These are phyloP conservation scores for Ophiostoma angusticollis DNA, from an alignment of 2,329 filamentous ascomycete genomes.

Conservation along the genomic window DNA sequence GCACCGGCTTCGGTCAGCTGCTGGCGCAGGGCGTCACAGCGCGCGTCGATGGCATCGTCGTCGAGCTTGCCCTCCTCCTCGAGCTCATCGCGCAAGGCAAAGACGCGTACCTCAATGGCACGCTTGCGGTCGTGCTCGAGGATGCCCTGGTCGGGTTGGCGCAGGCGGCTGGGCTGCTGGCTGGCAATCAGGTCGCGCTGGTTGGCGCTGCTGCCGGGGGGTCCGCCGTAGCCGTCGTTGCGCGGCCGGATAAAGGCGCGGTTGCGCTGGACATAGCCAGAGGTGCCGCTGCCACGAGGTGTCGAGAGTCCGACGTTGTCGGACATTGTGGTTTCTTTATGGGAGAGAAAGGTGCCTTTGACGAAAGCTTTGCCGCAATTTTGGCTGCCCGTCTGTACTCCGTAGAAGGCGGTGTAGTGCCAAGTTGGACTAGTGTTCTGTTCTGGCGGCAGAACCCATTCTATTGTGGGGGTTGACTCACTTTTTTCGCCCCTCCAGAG, in stretches of 20 bases:
- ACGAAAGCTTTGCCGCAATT: neutral
- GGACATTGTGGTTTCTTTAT: slow-evolving; percentile 48
- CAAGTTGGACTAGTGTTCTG: slow-evolving; percentile 6
- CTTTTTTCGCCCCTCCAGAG: slow-evolving; percentile 9
- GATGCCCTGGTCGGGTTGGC: slow-evolving; percentile 83
- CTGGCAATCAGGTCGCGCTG: slow-evolving; percentile 67
- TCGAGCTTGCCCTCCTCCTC: slow-evolving; percentile 78
- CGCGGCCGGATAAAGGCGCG: slow-evolving; percentile 76
- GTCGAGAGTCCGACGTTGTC: slow-evolving; percentile 95
- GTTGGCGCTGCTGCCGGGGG: slow-evolving; percentile 52
- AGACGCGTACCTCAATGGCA: slow-evolving; percentile 83
- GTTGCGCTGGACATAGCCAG: slow-evolving; percentile 95
- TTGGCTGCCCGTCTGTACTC: neutral
- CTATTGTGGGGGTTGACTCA: slow-evolving; percentile 5
- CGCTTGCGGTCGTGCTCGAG: slow-evolving; percentile 88
- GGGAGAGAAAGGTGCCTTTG: neutral
- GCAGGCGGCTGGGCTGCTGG: slow-evolving; percentile 63
- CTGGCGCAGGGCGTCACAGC: slow-evolving; percentile 52
- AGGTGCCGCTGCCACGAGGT: slow-evolving; percentile 87
- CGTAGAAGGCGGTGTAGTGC: slow-evolving; percentile 6
- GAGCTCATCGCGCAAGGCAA: slow-evolving; percentile 79
- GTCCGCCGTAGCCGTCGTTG: slow-evolving; percentile 67
- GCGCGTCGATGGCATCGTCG: slow-evolving; percentile 81
- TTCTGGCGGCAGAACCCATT: slow-evolving; percentile 5
- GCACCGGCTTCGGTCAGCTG: slow-evolving; percentile 38